Base-by-base conservation (phyloP, 2,329 filamentous ascomycete genomes). In the Dendrostoma leiphaemia region DNA sequence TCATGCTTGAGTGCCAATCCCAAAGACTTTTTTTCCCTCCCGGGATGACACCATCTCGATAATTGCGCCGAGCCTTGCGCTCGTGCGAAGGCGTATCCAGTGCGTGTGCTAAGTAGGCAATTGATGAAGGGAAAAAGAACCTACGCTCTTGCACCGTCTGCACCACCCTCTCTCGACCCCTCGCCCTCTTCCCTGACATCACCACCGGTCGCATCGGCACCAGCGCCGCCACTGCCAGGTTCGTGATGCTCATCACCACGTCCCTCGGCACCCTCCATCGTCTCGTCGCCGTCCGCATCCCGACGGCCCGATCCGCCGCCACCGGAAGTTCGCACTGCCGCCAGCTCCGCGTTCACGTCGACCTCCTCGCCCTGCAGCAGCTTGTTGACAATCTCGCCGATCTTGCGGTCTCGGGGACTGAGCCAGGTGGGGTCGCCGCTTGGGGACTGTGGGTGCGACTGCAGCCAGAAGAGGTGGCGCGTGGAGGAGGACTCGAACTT, bases 101-200 rank as follows among this genome's bases (percentile, higher is more conserved):
- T n/a, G n/a, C n/a, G n/a, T n/a, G n/a, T n/a, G n/a, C n/a, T n/a
- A n/a, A n/a, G n/a, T 50, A 13, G 26, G 38, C 34, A 44, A 38
- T 32, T 26, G 41, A n/a, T 15, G 26, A 62, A 62, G 63, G 61
- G 60, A 64, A 59, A 71, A 74, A 69, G 73, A 70, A 99, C 95
- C 93, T 97, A 99, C 94, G 93, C 94, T 97, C 94, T 86, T 76
- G 90, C 95, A 67, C 95, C 94, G 74, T 97, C 94, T 64, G 91
- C 91, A 69, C 95, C 94, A 57, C 93, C 94, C 73, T 96, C 91
- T 75, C 95, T 83, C 61, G 93, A 85, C 63, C 84, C 86, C 71
- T 91, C 85, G 55, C 94, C 94, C 72, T 97, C 94, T 71, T 95
- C 86, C 72, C 92, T 84, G 63, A 96, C 77, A 69, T 99, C 93